Percentiles rank a stretch among this genome's conserved stretches.
Conservation (phyloP, 305 asterid species). For the Euphrasia arctica region DNA sequence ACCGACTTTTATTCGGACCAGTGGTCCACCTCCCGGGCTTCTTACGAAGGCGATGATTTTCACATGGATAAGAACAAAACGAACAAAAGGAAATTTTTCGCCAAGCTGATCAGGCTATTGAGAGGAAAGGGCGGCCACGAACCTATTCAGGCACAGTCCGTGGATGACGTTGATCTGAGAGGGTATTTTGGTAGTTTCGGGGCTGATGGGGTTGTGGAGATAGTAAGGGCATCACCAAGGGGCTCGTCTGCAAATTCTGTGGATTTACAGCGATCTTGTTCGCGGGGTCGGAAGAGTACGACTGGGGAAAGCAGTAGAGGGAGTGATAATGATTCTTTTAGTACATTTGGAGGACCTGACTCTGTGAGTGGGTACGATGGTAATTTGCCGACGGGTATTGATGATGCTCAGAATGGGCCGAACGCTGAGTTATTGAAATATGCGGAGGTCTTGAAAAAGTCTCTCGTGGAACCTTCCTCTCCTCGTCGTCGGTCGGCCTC, state of each 20-base stretch:
- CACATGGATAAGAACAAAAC: slow-evolving; percentile 35
- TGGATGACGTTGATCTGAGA: slow-evolving; percentile 11
- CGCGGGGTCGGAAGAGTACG: slow-evolving; percentile 34
- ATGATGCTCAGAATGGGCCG: slow-evolving; percentile 39
- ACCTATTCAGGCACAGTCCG: slow-evolving; percentile 30
- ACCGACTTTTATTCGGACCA: slow-evolving; percentile 47
- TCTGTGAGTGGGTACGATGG: slow-evolving; percentile 29
- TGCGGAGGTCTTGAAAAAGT: slow-evolving; percentile 67
- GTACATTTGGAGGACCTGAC: slow-evolving; percentile 37
- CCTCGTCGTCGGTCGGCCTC: slow-evolving; percentile 50
- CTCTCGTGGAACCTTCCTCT: slow-evolving; percentile 31
- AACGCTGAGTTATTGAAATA: slow-evolving; percentile 63
- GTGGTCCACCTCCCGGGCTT: slow-evolving; percentile 53
- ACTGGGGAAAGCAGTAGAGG: slow-evolving; percentile 39
- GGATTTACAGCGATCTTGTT: slow-evolving; percentile 41
- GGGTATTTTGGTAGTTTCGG: slow-evolving; percentile 26
- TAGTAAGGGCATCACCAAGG: slow-evolving; percentile 38
- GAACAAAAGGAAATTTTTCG: slow-evolving; percentile 42
- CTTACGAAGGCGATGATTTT: slow-evolving; percentile 47
- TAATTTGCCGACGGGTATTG: slow-evolving; percentile 12
- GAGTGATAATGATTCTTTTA: slow-evolving; percentile 48
- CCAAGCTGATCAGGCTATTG: slow-evolving; percentile 59
- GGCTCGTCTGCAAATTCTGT: slow-evolving; percentile 43
- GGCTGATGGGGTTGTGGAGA: slow-evolving; percentile 21
- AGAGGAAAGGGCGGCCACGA: slow-evolving; percentile 50